Evolutionary conservation across 345 rosid genomes (phyloP), one percentile per base, ranked within the genome.

Genomic region (Erucastrum elatum): DNA sequence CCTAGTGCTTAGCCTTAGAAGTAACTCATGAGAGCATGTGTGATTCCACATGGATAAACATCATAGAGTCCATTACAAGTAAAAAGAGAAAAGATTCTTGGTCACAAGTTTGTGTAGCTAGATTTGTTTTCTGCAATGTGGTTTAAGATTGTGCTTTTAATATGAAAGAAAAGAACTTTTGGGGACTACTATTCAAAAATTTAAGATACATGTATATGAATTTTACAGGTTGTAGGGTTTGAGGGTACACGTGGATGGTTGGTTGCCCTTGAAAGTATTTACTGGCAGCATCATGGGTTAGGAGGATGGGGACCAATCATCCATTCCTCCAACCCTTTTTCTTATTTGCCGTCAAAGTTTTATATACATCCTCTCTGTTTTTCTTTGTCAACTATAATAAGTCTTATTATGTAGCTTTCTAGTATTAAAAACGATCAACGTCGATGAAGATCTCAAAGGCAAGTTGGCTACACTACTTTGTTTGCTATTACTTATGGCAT

Each of bases 191-290:
- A 70, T 2, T 55, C 17, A 17, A 49, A 70, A 11, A 4, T 27
- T 21, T 64, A 63, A 77, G 70, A 64, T 16, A 66, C 21, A 55
- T 27, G 3, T 53, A 51, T 5, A 71, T 31, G 72, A 31, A 71
- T 17, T 73, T 35, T 79, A 79, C 82, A 79, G 78, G 82, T 74
- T 79, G 78, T 74, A 62, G 49, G 62, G 59, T 79, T 61, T 37
- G 70, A 74, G n/a, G 72, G 37, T 74, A 74, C 78, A 79, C 82
- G 82, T 79, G 78, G 82, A 68, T 68, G 70, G 70, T 74, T 68
- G 51, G 77, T 12, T 62, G 78, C 56, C 82, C 35, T 66, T 49
- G 15, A 25, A 67, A 34, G 64, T 25, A 72, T 58, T 78, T 78
- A 66, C 81, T 39, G 72, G 82, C 77, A 25, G 51, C 63, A 71